Percentiles rank a stretch among this genome's conserved stretches.
Evolutionary conservation across 352 stramenopile species (phyloP).

Genomic region (Pythium rhizo-oryzae): DNA sequence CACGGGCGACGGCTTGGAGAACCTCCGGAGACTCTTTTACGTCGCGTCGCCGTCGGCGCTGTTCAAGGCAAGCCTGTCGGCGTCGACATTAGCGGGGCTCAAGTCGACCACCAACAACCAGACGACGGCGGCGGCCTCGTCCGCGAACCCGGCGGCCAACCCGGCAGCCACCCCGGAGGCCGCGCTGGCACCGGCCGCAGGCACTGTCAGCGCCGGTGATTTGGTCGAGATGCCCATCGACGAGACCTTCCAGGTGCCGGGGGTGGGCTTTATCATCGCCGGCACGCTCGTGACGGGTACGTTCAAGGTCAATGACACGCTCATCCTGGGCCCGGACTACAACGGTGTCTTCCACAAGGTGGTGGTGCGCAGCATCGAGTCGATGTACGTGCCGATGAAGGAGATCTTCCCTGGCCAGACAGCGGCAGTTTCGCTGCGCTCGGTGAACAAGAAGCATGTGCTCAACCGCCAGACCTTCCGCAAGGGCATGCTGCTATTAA

Average conservation of each 20-base stretch:
- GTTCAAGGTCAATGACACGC: conserved; percentile 85
- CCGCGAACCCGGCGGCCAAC: background rate
- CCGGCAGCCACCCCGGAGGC: background rate
- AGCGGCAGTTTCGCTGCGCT: conserved; percentile 83
- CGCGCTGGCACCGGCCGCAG: conserved; percentile 5
- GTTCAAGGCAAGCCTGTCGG: conserved; percentile 73
- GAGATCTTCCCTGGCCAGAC: conserved; percentile 87
- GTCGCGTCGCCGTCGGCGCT: conserved; percentile 67
- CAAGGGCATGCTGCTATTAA: conserved; percentile 93
- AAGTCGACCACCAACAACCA: conserved; percentile 63
- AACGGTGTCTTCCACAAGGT: conserved; percentile 89
- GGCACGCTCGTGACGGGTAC: conserved; percentile 93
- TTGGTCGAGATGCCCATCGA: conserved; percentile 89
- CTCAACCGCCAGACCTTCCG: conserved; percentile 85
- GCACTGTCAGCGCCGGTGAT: conserved; percentile 13
- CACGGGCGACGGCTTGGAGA: conserved; percentile 92
- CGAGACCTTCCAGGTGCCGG: conserved; percentile 92
- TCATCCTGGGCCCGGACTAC: conserved; percentile 92
- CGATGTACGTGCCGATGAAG: conserved; percentile 90
- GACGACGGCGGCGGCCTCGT: background rate
- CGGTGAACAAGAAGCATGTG: conserved; percentile 89
- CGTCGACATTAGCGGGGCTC: conserved; percentile 56
- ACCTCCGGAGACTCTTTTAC: conserved; percentile 74
- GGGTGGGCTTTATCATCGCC: conserved; percentile 94
- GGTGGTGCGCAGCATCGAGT: conserved; percentile 87